Conservation (phyloP, 371 early-diverging fungal genomes). For the Mucor racemosus region DNA sequence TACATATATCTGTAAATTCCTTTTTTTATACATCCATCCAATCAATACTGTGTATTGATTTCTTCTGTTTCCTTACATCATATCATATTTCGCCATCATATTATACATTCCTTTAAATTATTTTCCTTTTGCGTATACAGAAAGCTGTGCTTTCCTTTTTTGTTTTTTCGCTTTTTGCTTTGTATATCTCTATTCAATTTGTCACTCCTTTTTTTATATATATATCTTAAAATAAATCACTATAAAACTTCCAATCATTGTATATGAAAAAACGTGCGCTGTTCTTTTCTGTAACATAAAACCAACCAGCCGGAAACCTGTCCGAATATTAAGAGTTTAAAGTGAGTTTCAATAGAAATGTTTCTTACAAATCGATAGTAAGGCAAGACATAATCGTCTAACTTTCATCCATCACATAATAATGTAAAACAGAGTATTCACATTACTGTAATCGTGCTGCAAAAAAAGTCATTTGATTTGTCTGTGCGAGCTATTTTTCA, state of each 20-base stretch:
- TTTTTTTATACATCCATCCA: not conserved
- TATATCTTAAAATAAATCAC: not conserved
- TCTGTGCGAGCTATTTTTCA: no score
- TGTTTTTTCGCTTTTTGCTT: not conserved
- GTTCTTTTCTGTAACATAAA: no score
- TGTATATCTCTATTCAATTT: not conserved
- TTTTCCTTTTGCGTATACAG: not conserved
- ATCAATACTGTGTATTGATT: constrained; percentile 4
- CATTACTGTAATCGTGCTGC: no score
- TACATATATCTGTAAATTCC: constrained; percentile 3
- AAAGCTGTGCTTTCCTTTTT: constrained; percentile 13
- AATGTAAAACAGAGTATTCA: no score
- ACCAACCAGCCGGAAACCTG: constrained; percentile 3
- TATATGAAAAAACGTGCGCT: no score
- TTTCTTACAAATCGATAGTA: not conserved
- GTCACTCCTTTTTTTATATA: not conserved
- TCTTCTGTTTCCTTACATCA: not conserved
- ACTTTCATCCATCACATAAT: no score
- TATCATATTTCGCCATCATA: not conserved
- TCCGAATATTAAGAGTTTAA: not conserved
- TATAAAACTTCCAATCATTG: constrained; percentile 1
- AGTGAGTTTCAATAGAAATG: not conserved
- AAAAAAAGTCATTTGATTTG: no score
- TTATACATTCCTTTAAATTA: constrained; percentile 1
- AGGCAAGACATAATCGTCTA: no score